A percentile compares a stretch with the other conserved stretches of the same genome.
Evolutionary conservation across 345 rosid genomes (phyloP).

Genomic region (Gossypium ekmanianum): DNA sequence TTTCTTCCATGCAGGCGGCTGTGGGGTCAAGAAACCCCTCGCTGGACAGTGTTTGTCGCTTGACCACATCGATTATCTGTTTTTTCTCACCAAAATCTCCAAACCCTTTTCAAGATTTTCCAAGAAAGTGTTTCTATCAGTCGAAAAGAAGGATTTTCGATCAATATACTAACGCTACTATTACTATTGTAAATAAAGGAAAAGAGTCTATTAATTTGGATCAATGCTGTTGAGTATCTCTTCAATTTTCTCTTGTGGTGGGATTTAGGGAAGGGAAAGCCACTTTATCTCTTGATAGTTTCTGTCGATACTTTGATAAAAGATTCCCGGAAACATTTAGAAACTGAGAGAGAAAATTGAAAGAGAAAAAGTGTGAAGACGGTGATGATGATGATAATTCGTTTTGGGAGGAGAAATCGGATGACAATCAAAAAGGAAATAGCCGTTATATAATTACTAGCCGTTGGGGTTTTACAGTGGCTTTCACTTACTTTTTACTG

Average conservation of each 20-base stretch:
- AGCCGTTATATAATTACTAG: constrained; percentile 21
- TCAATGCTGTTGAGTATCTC: background rate
- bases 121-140: constrained; percentile 8
- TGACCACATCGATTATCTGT: constrained; percentile 33
- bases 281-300: background rate
- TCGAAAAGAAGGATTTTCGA: background rate
- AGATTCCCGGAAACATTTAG: background rate
- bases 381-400: background rate
- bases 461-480: constrained; percentile 9
- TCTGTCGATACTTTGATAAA: background rate
- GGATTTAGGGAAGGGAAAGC: background rate
- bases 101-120: constrained; percentile 11
- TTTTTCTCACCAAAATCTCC: background rate
- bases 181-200: background rate
- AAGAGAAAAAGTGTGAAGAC: background rate
- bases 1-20: constrained; percentile 40
- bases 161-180: background rate
- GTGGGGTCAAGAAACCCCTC: constrained; percentile 51
- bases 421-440: background rate
- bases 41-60: constrained; percentile 24
- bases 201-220: background rate
- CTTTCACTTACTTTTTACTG: background rate
- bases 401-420: background rate
- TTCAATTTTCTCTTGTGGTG: background rate
- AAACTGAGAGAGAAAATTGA: constrained; percentile 5